Conservation (phyloP, 2,329 filamentous ascomycete genomes). For the Niveomyces coronatus region DNA sequence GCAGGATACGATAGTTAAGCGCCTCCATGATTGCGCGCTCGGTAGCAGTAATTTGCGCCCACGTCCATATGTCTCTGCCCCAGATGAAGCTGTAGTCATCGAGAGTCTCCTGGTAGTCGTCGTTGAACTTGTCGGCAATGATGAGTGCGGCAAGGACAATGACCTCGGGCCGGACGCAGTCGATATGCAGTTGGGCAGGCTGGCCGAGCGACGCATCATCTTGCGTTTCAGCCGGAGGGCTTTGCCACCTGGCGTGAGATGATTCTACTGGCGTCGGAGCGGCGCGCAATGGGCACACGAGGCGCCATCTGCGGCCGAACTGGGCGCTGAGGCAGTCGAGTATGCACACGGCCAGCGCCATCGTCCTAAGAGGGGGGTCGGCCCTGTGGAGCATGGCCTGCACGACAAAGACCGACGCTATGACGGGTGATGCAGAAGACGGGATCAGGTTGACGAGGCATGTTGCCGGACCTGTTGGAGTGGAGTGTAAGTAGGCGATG, state of each 20-base stretch:
- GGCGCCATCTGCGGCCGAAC: constrained; percentile 53
- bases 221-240: constrained; percentile 30
- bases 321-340: constrained; percentile 53
- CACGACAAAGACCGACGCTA: constrained; percentile 47
- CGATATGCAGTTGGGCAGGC: constrained; percentile 44
- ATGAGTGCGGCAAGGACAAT: constrained; percentile 53
- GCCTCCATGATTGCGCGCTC: constrained; percentile 55
- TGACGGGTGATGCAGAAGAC: constrained; percentile 48
- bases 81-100: constrained; percentile 43
- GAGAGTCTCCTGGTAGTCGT: constrained; percentile 46
- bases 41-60: constrained; percentile 52
- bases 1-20: constrained; percentile 52
- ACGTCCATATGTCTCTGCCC: constrained; percentile 47
- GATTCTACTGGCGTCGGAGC: constrained; percentile 5
- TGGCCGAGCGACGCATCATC: too few species aligned
- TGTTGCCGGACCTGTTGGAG: constrained; percentile 46
- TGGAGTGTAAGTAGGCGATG: constrained; percentile 8
- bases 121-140: constrained; percentile 55
- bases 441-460: constrained; percentile 59
- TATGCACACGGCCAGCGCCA: constrained; percentile 56
- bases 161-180: constrained; percentile 50
- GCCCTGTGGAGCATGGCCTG: constrained; percentile 51
- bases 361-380: constrained; percentile 47
- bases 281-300: constrained; percentile 41
- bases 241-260: constrained; percentile 34